Conservation (phyloP, 1,139 yeast species). For the Scheffersomyces illinoinensis region DNA sequence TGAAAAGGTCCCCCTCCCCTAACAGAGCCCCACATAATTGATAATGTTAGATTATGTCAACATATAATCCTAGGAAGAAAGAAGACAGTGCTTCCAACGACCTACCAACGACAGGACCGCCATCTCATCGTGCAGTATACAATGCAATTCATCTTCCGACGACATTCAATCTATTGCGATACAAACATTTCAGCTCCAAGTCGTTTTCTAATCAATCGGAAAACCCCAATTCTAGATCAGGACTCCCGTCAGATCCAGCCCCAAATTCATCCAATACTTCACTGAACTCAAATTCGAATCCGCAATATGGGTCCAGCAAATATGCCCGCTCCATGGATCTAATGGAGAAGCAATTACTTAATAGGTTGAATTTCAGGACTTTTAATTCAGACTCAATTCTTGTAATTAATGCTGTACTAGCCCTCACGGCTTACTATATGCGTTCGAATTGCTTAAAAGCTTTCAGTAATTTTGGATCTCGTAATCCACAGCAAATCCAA, state of each 20-base stretch:
- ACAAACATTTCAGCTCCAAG: background rate
- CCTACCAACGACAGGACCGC: background rate
- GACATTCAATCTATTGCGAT: background rate
- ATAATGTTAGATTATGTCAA: background rate
- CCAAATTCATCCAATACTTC: background rate
- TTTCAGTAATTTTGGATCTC: slow-evolving; percentile 11
- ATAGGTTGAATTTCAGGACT: slow-evolving; percentile 3
- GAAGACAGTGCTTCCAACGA: background rate
- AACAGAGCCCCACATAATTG: background rate
- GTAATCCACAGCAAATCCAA: background rate
- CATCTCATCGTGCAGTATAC: background rate
- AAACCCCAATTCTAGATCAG: background rate
- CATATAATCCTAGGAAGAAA: background rate
- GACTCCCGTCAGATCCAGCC: background rate
- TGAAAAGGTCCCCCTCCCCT: background rate
- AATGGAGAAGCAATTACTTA: slow-evolving; percentile 10
- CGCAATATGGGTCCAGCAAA: background rate
- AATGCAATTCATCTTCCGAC: background rate
- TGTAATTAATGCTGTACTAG: slow-evolving; percentile 16
- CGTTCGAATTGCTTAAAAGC: slow-evolving; percentile 22
- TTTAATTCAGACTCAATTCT: slow-evolving; percentile 9
- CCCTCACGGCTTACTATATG: slow-evolving; percentile 21
- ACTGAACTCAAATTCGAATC: background rate
- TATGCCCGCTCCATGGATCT: slow-evolving; percentile 10
- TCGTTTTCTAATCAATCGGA: background rate